phyloP scores from a whole-genome alignment of 345 rosid genomes.

The Zanthoxylum bungeanum region DNA sequence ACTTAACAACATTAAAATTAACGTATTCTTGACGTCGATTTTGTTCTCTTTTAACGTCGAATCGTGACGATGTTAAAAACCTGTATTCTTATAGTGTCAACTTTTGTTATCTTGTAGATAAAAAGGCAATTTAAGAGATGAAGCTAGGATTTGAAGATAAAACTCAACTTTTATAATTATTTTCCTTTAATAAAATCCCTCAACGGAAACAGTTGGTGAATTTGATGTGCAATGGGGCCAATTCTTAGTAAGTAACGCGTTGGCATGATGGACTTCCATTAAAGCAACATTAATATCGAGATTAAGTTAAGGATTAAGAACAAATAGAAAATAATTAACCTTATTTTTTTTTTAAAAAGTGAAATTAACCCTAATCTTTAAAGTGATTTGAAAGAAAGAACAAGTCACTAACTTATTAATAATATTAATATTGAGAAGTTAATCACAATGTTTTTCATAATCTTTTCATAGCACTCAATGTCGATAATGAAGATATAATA shows the following conservation, averaged over 20 bases:
- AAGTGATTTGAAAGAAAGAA: neutral
- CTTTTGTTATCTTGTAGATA: neutral
- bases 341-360: neutral
- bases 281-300: slow-evolving; percentile 10
- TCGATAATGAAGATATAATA: neutral
- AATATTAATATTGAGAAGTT: neutral
- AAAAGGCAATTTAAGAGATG: slow-evolving; percentile 6
- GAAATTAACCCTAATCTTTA: neutral
- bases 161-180: slow-evolving; percentile 8
- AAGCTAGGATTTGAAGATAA: slow-evolving; percentile 8
- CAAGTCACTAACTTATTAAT: neutral
- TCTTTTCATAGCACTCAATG: neutral
- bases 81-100: neutral
- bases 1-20: no score
- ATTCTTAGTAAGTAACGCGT: slow-evolving; percentile 29
- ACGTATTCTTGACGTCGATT: no score
- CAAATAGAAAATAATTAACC: neutral
- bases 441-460: neutral
- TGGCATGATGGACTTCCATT: slow-evolving; percentile 33
- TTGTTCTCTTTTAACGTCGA: no score
- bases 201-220: slow-evolving; percentile 32
- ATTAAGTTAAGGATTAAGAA: neutral
- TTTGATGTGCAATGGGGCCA: slow-evolving; percentile 19
- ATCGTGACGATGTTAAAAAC: no score
- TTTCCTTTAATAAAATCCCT: slow-evolving; percentile 11